Conservation (phyloP, 805 yeast species). For the Wickerhamiella allomyrinae region DNA sequence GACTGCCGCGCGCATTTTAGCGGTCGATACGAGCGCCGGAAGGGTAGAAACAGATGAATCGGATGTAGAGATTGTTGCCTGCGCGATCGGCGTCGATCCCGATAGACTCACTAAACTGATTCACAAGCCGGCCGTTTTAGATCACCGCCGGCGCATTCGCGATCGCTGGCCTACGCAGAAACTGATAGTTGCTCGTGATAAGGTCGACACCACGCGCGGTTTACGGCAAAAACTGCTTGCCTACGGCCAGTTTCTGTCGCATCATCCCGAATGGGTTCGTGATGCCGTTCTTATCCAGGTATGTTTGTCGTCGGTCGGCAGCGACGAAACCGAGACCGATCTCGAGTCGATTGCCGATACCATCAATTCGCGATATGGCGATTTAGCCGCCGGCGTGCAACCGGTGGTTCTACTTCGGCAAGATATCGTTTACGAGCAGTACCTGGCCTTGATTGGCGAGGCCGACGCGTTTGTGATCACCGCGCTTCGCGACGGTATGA, state of each 20-base stretch:
- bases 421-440: constrained; percentile 80
- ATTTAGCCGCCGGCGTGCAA: constrained; percentile 53
- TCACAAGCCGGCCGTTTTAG: constrained; percentile 34
- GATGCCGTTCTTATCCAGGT: constrained; percentile 70
- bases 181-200: constrained; percentile 76
- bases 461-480: constrained; percentile 82
- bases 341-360: constrained; percentile 70
- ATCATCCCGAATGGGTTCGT: constrained; percentile 57
- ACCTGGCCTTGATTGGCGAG: constrained; percentile 69
- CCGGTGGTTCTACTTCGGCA: constrained; percentile 82
- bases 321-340: constrained; percentile 32
- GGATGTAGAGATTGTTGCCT: constrained; percentile 24
- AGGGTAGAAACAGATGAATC: constrained; percentile 56
- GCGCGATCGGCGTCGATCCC: constrained; percentile 31
- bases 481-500: constrained; percentile 93
- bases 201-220: constrained; percentile 77
- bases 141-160: constrained; percentile 41
- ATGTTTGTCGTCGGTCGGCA: constrained; percentile 42
- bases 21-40: constrained; percentile 75
- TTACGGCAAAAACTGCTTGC: constrained; percentile 77
- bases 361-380: constrained; percentile 57
- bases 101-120: constrained; percentile 34
- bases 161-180: constrained; percentile 63
- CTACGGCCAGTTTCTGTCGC: constrained; percentile 59
- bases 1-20: constrained; percentile 68